phyloP scores from a whole-genome alignment of 176 grass and related monocot genomes.

The Oryza meridionalis region DNA sequence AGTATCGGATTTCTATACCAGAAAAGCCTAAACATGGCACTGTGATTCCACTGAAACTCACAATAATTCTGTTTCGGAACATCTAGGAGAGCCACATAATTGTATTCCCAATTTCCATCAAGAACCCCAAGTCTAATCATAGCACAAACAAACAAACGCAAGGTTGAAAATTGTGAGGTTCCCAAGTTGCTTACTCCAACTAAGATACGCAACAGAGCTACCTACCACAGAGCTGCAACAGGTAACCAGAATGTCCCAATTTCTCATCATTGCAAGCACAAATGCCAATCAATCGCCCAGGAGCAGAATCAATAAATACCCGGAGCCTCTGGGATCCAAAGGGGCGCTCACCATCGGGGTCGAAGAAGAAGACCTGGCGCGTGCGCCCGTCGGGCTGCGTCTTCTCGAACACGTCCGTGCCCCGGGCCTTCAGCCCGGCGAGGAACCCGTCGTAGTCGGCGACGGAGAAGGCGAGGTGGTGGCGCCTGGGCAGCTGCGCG shows the following conservation, averaged over 20 bases:
- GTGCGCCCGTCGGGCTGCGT: constrained; percentile 73
- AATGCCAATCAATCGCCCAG: background rate
- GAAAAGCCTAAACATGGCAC: no score
- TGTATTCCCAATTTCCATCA: no score
- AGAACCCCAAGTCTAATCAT: no score
- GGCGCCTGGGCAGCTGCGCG: constrained; percentile 56
- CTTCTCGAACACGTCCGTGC: constrained; percentile 69
- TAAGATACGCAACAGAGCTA: no score
- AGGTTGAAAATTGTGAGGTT: no score
- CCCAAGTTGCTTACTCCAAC: no score
- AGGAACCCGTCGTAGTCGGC: constrained; percentile 82
- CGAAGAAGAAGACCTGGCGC: constrained; percentile 96
- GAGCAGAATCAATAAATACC: background rate
- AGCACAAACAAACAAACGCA: no score
- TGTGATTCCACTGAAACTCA: no score
- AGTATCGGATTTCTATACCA: no score
- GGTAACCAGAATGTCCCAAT: background rate
- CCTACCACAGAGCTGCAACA: background rate
- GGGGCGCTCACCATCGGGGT: constrained; percentile 69
- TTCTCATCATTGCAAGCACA: background rate
- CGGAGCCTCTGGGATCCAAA: background rate
- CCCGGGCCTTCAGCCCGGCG: constrained; percentile 53
- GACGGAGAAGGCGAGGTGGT: constrained; percentile 79
- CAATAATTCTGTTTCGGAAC: no score
- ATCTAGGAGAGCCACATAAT: no score